Base-by-base conservation (phyloP, 345 rosid species). In the Carallia brachiata region DNA sequence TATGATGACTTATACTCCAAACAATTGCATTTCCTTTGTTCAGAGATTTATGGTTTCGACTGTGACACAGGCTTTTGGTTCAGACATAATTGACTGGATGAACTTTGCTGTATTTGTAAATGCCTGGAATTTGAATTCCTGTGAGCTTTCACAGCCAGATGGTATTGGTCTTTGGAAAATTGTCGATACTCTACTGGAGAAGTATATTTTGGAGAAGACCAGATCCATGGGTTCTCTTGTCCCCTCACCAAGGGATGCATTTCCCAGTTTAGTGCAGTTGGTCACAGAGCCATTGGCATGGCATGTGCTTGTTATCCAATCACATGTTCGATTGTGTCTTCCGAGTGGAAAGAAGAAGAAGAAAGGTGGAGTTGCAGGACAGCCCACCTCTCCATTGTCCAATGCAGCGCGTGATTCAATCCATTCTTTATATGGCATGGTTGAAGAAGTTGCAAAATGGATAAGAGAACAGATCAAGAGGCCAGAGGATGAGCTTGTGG, bases 271-370 rank as follows among this genome's bases (percentile, higher is more conserved):
- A 80, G 87, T 92, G 61, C 89, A 81, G 73, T 73, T 92, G 65
- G 84, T 90, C 66, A 80, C 95, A 4, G 95, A 96, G 80, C 96
- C 99, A 7, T 75, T 96, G 78, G 93, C 98, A 5, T 96, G 98
- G 97, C 97, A 89, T 72, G 66, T 79, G 58, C 85, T 96, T 67
- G 70, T 96, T 36, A 79, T 96, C 39, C 98, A 89, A 73, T 88
- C 91, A 28, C 87, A 84, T 54, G 82, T 87, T 32, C 91, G 98
- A 37, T 77, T 85, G 7, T 84, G 82, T 53, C 73, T 83, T 76
- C 98, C 98, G 62, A 80, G 94, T 53, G 98, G 98, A 76, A 92
- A 89, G 83, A 96, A 92, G 81, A 95, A 92, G 86, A 96, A 92
- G 87, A 95, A 89, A 81, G 75, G 83, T 57, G 93, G 84, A 67